Evolutionary conservation across 176 grass and related monocot species (phyloP).

Genomic region (bread wheat (Triticum aestivum)): DNA sequence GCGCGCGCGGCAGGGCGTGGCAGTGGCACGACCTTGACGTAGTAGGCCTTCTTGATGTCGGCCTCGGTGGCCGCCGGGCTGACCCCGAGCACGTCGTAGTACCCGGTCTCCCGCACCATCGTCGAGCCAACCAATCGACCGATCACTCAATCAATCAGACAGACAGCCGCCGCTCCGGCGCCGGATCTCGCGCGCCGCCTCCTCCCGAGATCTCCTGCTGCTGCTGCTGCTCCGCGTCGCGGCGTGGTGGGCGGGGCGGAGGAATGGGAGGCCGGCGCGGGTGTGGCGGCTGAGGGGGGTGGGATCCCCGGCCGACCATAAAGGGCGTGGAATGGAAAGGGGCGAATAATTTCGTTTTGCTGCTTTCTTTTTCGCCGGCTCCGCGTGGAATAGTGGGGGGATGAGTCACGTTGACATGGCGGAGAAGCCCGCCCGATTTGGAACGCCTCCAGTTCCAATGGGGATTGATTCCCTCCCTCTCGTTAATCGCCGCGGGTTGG

Average conservation of each 20-base stretch:
- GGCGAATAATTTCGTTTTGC: slow-evolving; percentile 20
- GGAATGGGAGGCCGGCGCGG: slow-evolving; percentile 18
- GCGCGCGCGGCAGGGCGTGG: not conserved
- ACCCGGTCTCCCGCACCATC: slow-evolving; percentile 88
- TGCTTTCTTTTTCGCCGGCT: not conserved
- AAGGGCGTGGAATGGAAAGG: slow-evolving; percentile 39
- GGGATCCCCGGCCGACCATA: slow-evolving; percentile 35
- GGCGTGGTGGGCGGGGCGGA: not conserved
- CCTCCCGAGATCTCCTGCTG: not conserved
- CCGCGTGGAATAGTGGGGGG: slow-evolving; percentile 35
- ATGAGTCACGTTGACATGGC: slow-evolving; percentile 50
- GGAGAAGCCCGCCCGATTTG: not conserved
- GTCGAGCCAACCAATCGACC: slow-evolving; percentile 9
- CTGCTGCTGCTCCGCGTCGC: not conserved
- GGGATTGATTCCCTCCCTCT: no score
- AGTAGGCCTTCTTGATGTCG: slow-evolving; percentile 96
- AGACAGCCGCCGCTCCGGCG: not conserved
- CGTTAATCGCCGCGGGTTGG: no score
- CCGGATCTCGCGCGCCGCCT: not conserved
- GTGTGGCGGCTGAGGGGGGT: not conserved
- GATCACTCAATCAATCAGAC: not conserved
- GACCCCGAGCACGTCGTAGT: slow-evolving; percentile 93
- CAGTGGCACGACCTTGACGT: slow-evolving; percentile 58
- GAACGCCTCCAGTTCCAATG: no score
- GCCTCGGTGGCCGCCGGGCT: slow-evolving; percentile 69